A percentile compares a stretch with the other conserved stretches of the same genome.
Evolutionary conservation across 2,329 filamentous ascomycete species (phyloP).

Genomic region (Pseudocercospora pini-densiflorae): DNA sequence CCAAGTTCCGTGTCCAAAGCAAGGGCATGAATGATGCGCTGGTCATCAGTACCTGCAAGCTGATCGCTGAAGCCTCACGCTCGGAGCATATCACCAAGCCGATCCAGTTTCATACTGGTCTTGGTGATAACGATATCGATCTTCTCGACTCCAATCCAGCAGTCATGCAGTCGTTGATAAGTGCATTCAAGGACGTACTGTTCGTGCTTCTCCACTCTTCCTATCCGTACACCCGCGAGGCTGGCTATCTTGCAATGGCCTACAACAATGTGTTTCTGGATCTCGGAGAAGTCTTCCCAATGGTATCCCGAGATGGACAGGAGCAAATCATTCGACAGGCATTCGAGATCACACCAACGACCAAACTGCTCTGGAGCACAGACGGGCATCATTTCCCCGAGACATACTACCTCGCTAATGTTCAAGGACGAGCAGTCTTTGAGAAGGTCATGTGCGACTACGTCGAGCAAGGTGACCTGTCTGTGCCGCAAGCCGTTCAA

Average conservation of each 20-base stretch:
- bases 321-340: constrained; percentile 71
- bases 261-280: constrained; percentile 83
- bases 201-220: constrained; percentile 80
- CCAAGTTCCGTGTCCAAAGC: constrained; percentile 61
- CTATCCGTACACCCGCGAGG: constrained; percentile 80
- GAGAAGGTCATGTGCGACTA: constrained; percentile 71
- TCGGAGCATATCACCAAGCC: constrained; percentile 63
- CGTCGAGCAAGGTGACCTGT: constrained; percentile 66
- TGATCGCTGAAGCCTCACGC: constrained; percentile 56
- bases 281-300: constrained; percentile 81
- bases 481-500: constrained; percentile 63
- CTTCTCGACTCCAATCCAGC: constrained; percentile 73
- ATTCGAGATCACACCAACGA: constrained; percentile 74
- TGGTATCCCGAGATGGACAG: constrained; percentile 76
- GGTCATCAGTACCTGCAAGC: constrained; percentile 65
- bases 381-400: constrained; percentile 82
- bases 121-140: constrained; percentile 79
- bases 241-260: constrained; percentile 75
- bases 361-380: constrained; percentile 79
- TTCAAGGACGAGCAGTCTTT: constrained; percentile 73
- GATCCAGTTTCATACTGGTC: constrained; percentile 81
- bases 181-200: constrained; percentile 68
- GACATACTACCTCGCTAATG: constrained; percentile 73
- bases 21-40: constrained; percentile 71
- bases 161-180: constrained; percentile 74